Evolutionary conservation across 495 filamentous ascomycete genomes (phyloP), one percentile per base, ranked within the genome.

Genomic region (Emericellopsis terricola): DNA sequence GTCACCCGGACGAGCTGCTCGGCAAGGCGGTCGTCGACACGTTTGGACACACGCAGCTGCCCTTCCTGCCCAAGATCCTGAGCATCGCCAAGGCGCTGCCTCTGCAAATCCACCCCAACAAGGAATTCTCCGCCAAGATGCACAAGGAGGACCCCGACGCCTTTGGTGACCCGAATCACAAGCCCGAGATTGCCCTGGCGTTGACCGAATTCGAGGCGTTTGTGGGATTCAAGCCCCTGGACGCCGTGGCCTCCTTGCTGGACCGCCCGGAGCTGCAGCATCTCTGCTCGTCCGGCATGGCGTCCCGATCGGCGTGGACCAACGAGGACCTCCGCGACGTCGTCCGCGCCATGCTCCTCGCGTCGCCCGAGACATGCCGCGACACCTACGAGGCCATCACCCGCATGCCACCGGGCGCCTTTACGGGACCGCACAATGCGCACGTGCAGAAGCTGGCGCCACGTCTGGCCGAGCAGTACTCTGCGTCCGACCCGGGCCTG

Each of bases 111-210:
- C 81, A 86, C 40, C 81, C 78, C 8, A 61, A 83, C 53, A 76
- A 76, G 39, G 49, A 57, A 2, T 65, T 87, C 4, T 66, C 79
- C 0, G 48, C 55, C 9, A 58, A 73, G 39, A 59, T 85, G 3
- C 72, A 82, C 52, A 43, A 62, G 36, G 37, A 70, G 42, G 67
- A 83, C 41, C 73, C 77, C 0, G 47, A 70, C 8, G 63, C 67
- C 33, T 85, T 76, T 47, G 66, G 67, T 6, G 79, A 89, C 40
- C 54, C 62, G 13, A 87, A 84, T 49, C 77, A 85, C 53, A 86
- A 87, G 50, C 80, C 81, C 1, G 81, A 89, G 46, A 86, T 87
- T 20, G 79, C 79, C 3, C 57, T 89, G 10, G 76, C 79, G 0
- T 52, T 86, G 0, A 65, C 69, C n/a, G 66, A 72, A 13, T 86